These are phyloP conservation scores for Pisolithus marmoratus DNA, from an alignment of 768 basidiomycete genomes.

Conservation along the genomic window DNA sequence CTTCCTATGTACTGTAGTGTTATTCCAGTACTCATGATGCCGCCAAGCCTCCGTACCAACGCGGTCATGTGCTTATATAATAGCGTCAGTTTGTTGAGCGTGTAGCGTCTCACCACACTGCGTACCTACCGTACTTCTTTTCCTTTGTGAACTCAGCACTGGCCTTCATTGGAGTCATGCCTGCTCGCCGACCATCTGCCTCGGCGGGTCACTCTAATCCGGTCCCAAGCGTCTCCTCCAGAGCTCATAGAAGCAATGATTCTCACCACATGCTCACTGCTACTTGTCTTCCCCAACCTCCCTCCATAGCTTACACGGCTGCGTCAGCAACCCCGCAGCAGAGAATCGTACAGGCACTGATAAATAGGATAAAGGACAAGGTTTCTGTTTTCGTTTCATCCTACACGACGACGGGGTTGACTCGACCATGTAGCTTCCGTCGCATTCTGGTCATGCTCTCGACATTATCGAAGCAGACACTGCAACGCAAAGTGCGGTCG, in stretches of 20 bases:
- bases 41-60: no score
- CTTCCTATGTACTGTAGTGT: no score
- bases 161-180: slow-evolving; percentile 31
- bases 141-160: slow-evolving; percentile 10
- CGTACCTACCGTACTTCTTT: neutral
- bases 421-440: slow-evolving; percentile 57
- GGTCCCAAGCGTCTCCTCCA: slow-evolving; percentile 35
- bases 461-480: slow-evolving; percentile 71
- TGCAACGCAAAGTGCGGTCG: slow-evolving; percentile 69
- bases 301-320: slow-evolving; percentile 33
- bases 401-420: neutral
- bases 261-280: slow-evolving; percentile 41
- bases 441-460: slow-evolving; percentile 71
- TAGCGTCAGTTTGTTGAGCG: slow-evolving; percentile 4
- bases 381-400: slow-evolving; percentile 32
- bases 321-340: slow-evolving; percentile 59
- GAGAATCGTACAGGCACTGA: slow-evolving; percentile 75
- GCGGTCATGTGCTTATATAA: slow-evolving; percentile 17
- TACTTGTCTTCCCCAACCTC: slow-evolving; percentile 28
- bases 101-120: slow-evolving; percentile 4
- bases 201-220: slow-evolving; percentile 38
- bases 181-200: slow-evolving; percentile 60
- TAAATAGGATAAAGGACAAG: slow-evolving; percentile 78
- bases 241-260: slow-evolving; percentile 59
- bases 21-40: no score